Evolutionary conservation across 2,329 filamentous ascomycete species (phyloP).

Genomic region (Penicillium sp.): DNA sequence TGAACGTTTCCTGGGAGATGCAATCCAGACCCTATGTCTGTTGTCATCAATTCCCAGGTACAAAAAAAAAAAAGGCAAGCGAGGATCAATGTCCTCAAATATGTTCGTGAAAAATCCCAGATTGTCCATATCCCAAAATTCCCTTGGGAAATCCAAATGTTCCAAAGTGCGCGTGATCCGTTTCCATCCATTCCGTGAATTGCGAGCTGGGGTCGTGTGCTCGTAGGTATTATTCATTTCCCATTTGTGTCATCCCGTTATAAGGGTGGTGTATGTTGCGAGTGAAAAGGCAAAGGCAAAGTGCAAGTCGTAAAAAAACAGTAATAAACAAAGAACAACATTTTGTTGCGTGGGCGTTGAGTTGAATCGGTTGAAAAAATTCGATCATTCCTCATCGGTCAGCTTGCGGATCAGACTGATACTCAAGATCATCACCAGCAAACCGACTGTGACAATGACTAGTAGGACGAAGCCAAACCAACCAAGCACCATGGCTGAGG

Average conservation of each 20-base stretch:
- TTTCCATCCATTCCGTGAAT: constrained; percentile 17
- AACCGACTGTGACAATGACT: constrained; percentile 90
- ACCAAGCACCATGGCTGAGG: constrained; percentile 91
- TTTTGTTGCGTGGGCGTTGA: not conserved
- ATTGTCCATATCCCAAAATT: constrained; percentile 15
- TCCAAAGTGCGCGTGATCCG: constrained; percentile 18
- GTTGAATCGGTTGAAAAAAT: not conserved
- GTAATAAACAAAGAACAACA: constrained; percentile 7
- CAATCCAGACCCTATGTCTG: not conserved
- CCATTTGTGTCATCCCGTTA: constrained; percentile 25
- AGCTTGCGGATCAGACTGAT: constrained; percentile 73
- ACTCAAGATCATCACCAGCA: constrained; percentile 95
- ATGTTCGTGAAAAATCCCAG: constrained; percentile 19
- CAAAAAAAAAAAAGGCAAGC: not conserved
- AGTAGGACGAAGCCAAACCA: constrained; percentile 96
- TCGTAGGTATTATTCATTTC: constrained; percentile 28
- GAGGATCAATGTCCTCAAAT: constrained; percentile 15
- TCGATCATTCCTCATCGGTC: constrained; percentile 43
- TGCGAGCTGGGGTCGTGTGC: constrained; percentile 15
- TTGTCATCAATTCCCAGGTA: not conserved
- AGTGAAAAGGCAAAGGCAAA: constrained; percentile 1
- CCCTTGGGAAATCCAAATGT: constrained; percentile 9
- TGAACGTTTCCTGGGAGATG: not conserved
- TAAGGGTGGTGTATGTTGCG: constrained; percentile 15
- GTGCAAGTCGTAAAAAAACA: constrained; percentile 14